Base-by-base conservation (phyloP, 805 yeast species). In the Wickerhamomyces bovis region DNA sequence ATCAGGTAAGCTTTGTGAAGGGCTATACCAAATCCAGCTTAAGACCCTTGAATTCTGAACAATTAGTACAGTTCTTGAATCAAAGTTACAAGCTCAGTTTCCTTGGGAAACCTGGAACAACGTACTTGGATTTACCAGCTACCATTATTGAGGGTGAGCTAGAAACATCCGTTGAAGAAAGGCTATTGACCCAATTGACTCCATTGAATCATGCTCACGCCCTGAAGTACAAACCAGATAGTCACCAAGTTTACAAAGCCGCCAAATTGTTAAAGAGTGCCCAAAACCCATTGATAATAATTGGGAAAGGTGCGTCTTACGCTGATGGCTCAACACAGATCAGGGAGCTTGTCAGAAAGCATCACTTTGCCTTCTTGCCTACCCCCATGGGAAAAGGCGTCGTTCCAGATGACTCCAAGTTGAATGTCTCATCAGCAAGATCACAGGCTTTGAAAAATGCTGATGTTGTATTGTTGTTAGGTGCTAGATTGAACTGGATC, bases 331-430 rank as follows among this genome's bases (percentile, higher is more conserved):
- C 76, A 7, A 40, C 28, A 1, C 57, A 60, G 3, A 49, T 83
- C 9, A 61, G 75, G 2, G 36, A 52, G 0, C 69, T 83, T 43
- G 70, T 83, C 18, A 44, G 58, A 6, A 33, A 44, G 1, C 75
- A 78, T 44, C 55, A 66, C 10, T 43, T 83, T 1, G 78, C 84
- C 1, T 83, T 83, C 53, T 56, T 83, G 42, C 87, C 89, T 10
- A 83, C 89, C 0, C 89, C 90, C 3, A 83, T 83, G 90, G 90
- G 85, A 0, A 83, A 83, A 61, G 90, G 90, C 10, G 77, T 83
- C 0, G 63, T 83, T 1, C 67, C 77, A 3, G 90, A 83, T 56
- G 52, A 62, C 3, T 61, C 65, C 36, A 56, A 54, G 0, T 57
- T 70, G 28, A 83, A 83, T 53, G 71, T 79, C 13, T 75, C 85